Evolutionary conservation across 2,329 filamentous ascomycete species (phyloP).

Genomic region (Mycogone perniciosa): DNA sequence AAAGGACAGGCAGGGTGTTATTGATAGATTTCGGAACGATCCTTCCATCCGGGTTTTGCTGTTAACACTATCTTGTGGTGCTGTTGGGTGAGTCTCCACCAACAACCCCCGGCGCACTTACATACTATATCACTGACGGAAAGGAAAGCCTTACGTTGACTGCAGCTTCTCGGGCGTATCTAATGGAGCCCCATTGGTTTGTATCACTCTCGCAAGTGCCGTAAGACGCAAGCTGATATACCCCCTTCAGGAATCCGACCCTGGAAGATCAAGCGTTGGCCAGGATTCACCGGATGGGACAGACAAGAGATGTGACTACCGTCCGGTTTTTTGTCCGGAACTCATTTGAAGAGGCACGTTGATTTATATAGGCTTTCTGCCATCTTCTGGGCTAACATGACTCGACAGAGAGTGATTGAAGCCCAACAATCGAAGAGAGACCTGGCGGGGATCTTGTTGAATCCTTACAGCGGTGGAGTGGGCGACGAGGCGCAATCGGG

Average conservation of each 20-base stretch:
- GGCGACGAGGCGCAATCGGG: background rate
- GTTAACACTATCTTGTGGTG: slow-evolving; percentile 44
- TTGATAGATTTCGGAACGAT: slow-evolving; percentile 36
- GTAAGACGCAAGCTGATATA: background rate
- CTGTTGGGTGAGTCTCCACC: slow-evolving; percentile 37
- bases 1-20: slow-evolving; percentile 32
- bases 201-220: background rate
- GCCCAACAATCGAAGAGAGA: slow-evolving; percentile 15
- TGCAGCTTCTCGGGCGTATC: slow-evolving; percentile 38
- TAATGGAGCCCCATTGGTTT: slow-evolving; percentile 46
- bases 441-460: slow-evolving; percentile 6
- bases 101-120: background rate
- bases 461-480: background rate
- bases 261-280: slow-evolving; percentile 39
- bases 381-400: background rate
- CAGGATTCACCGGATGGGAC: slow-evolving; percentile 31
- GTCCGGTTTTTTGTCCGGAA: slow-evolving; percentile 32
- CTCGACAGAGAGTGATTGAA: slow-evolving; percentile 11
- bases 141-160: slow-evolving; percentile 39
- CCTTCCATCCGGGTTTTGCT: slow-evolving; percentile 36
- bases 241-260: slow-evolving; percentile 33
- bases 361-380: background rate
- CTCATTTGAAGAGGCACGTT: slow-evolving; percentile 31
- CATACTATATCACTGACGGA: background rate
- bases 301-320: slow-evolving; percentile 30